Evolutionary conservation across 129 eudicot genomes (phyloP).

Genomic region (Escallonia herrerae): DNA sequence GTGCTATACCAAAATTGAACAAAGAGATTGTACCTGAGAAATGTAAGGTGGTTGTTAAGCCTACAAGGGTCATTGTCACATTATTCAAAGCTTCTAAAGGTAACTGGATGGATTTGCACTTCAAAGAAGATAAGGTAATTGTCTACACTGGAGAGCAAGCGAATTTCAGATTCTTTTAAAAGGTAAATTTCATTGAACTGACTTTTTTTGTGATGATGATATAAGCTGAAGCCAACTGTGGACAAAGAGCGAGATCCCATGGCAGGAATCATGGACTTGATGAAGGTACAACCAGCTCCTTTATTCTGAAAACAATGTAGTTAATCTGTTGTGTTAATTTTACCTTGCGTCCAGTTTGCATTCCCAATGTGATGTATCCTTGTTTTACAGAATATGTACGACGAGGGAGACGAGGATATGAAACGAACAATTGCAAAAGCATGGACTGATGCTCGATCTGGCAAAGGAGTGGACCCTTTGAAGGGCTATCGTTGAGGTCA

Average conservation of each 20-base stretch:
- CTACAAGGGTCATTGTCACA: conserved; percentile 62
- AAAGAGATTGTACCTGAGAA: conserved; percentile 72
- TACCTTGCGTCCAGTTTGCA: no score
- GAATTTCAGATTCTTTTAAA: not conserved
- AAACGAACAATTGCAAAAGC: conserved; percentile 91
- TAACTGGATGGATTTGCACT: conserved; percentile 82
- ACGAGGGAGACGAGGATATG: conserved; percentile 95
- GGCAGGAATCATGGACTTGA: conserved; percentile 95
- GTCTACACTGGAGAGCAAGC: not conserved
- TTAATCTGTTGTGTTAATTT: no score
- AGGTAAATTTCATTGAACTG: not conserved
- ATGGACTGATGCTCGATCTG: conserved; percentile 88
- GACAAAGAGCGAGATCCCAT: conserved; percentile 84
- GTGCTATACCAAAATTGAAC: conserved; percentile 78
- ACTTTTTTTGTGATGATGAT: conserved; percentile 2
- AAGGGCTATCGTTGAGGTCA: conserved; percentile 25
- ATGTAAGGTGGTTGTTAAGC: conserved; percentile 77
- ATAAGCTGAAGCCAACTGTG: conserved; percentile 66
- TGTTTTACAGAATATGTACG: conserved; percentile 81
- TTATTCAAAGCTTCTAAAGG: conserved; percentile 80
- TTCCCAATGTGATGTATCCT: not conserved
- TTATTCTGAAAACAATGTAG: no score
- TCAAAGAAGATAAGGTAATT: conserved; percentile 88
- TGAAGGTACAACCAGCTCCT: conserved; percentile 52
- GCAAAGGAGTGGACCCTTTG: conserved; percentile 63